Evolutionary conservation across 805 yeast genomes (phyloP), one percentile per base, ranked within the genome.

Genomic region (Kodamaea fukazawae): DNA sequence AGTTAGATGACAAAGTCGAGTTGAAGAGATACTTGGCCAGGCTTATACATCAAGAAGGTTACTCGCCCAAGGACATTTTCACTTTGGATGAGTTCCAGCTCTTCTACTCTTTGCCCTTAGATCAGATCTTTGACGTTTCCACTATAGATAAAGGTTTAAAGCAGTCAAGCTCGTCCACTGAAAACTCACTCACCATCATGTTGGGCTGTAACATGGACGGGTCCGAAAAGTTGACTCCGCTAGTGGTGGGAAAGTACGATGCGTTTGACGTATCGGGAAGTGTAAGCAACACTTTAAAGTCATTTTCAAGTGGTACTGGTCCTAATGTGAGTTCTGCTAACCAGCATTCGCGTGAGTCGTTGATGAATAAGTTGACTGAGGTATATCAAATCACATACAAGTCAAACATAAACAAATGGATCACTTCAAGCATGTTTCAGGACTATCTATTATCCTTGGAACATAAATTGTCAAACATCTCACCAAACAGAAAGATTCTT

Each of bases 131-230:
- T 38, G 75, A 68, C 44, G 68, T 67, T 3, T 65, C 71, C 5
- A 64, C 71, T 2, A 61, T 68, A 9, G 72, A 67, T 43, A 67
- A 67, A 44, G 73, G 74, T 4, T 51, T 68, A 20, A 63, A 63
- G 34, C 73, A 66, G 37, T 53, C 65, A 5, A 51, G 54, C 28
- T 52, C 58, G 17, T 59, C 67, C 4, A 57, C 71, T 44, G 78
- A 60, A 65, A 73, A 57, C 32, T 59, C 66, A 6, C 48, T 68
- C 7, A 78, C 84, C 0, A 74, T 80, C 7, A 75, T 81, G 81
- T 59, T 81, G 3, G 82, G 86, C 20, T 70, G 77, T 26, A 81
- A 80, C 50, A 63, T 78, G 10, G 82, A 78, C 51, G 86, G 86
- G 1, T 66, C 78, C 3, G 86, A 81, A 44, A 79, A 79, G 50